Evolutionary conservation across 768 basidiomycete species (phyloP).

Genomic region (Rhodotorula babjevae): DNA sequence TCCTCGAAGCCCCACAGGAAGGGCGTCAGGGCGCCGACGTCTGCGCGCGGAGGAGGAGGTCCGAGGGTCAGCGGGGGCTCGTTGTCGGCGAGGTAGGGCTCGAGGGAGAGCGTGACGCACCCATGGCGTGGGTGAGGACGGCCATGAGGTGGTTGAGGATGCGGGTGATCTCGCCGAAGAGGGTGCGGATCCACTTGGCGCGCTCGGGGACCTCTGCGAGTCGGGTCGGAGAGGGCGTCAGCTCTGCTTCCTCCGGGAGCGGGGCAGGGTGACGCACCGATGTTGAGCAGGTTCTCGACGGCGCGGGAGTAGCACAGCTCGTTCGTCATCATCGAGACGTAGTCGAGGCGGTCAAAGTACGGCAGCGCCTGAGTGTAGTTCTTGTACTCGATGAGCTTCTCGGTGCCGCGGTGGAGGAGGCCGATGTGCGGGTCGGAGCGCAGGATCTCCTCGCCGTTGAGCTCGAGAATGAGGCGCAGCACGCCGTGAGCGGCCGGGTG

Average conservation of each 20-base stretch:
- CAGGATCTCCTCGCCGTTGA: constrained; percentile 90
- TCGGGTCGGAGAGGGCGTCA: not conserved
- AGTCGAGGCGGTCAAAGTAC: constrained; percentile 98
- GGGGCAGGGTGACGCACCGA: constrained; percentile 10
- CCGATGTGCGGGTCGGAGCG: constrained; percentile 65
- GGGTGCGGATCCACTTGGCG: constrained; percentile 94
- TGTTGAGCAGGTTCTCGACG: constrained; percentile 92
- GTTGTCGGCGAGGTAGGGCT: not conserved
- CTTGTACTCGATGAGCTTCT: constrained; percentile 98
- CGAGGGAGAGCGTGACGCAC: constrained; percentile 13
- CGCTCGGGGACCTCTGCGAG: constrained; percentile 85
- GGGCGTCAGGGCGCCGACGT: constrained; percentile 94
- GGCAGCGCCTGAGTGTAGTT: constrained; percentile 95
- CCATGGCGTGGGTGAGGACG: constrained; percentile 77
- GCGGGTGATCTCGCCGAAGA: constrained; percentile 96
- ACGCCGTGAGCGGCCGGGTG: constrained; percentile 99
- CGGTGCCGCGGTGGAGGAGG: constrained; percentile 91
- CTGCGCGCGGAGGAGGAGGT: constrained; percentile 48
- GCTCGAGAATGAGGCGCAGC: constrained; percentile 89
- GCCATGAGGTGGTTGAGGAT: constrained; percentile 98
- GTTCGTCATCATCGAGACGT: constrained; percentile 99
- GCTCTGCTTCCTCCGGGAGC: not conserved
- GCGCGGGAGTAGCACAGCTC: constrained; percentile 95
- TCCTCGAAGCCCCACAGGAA: constrained; percentile 99
- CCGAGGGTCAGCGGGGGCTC: not conserved